These are phyloP conservation scores for Diplodia corticola DNA, from an alignment of 2,329 filamentous ascomycete species.

Conservation along the genomic window DNA sequence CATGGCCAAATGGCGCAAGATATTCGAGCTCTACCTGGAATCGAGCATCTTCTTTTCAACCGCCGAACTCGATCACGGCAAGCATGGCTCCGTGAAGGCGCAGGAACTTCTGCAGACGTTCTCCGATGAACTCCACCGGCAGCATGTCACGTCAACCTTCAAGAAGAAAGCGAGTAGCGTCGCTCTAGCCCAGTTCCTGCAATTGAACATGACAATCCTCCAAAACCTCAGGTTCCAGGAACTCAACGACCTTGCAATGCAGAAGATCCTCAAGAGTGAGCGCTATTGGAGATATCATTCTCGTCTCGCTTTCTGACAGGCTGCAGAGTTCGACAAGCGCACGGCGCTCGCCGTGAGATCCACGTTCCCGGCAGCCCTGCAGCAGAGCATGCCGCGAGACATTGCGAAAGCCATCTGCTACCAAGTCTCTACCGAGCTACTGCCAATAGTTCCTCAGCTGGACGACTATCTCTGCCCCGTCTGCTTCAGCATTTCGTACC, in stretches of 20 bases:
- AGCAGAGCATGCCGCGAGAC: constrained; percentile 62
- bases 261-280: constrained; percentile 82
- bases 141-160: constrained; percentile 57
- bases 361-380: constrained; percentile 61
- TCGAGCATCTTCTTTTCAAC: constrained; percentile 81
- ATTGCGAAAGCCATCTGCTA: constrained; percentile 76
- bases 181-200: constrained; percentile 68
- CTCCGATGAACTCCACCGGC: constrained; percentile 63
- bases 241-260: constrained; percentile 74
- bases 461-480: constrained; percentile 82
- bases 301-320: not conserved
- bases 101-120: constrained; percentile 70
- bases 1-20: constrained; percentile 72
- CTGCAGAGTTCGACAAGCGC: constrained; percentile 79
- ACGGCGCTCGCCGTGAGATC: constrained; percentile 71
- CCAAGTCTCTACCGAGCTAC: constrained; percentile 69
- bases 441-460: constrained; percentile 75
- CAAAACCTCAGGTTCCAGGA: constrained; percentile 81
- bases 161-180: constrained; percentile 64
- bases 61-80: constrained; percentile 68
- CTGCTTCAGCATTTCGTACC: constrained; percentile 76
- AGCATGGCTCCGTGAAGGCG: constrained; percentile 65
- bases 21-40: constrained; percentile 80
- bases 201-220: constrained; percentile 74
- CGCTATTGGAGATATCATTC: constrained; percentile 9